Conservation (phyloP, 1,284 basidiomycete species). For the Jaminaea rosea region DNA sequence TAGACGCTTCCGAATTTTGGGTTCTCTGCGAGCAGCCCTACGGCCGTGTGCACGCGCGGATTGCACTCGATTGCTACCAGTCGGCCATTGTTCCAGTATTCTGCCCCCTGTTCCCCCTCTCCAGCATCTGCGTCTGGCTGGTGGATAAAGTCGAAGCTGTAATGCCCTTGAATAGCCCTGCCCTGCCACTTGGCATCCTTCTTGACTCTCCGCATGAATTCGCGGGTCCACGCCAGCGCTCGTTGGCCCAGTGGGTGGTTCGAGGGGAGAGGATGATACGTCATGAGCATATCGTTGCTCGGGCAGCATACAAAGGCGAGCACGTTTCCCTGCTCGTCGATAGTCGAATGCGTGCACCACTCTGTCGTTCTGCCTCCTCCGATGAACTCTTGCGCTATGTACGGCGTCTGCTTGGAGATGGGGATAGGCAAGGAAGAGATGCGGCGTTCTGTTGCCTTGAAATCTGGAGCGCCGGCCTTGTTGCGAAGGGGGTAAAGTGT, state of each 20-base stretch:
- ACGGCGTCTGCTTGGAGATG: conserved; percentile 23
- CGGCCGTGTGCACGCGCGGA: conserved; percentile 50
- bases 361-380: conserved; percentile 37
- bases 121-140: conserved; percentile 30
- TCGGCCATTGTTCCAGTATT: conserved; percentile 11
- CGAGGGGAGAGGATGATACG: conserved; percentile 48
- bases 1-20: conserved; percentile 12
- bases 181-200: conserved; percentile 21
- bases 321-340: conserved; percentile 47
- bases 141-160: conserved; percentile 51
- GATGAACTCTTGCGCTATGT: conserved; percentile 44
- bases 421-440: conserved; percentile 23
- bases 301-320: conserved; percentile 51
- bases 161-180: conserved; percentile 47
- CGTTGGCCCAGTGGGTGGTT: conserved; percentile 37
- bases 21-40: conserved; percentile 45
- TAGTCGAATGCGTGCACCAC: conserved; percentile 50
- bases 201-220: conserved; percentile 27
- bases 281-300: conserved; percentile 51
- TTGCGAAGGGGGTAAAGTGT: conserved; percentile 46
- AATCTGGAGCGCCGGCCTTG: conserved; percentile 10
- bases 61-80: conserved; percentile 51
- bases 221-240: conserved; percentile 47
- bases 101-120: background rate
- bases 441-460: conserved; percentile 16